phyloP scores from a whole-genome alignment of 1,139 yeast genomes.

The Pichia sp. region DNA sequence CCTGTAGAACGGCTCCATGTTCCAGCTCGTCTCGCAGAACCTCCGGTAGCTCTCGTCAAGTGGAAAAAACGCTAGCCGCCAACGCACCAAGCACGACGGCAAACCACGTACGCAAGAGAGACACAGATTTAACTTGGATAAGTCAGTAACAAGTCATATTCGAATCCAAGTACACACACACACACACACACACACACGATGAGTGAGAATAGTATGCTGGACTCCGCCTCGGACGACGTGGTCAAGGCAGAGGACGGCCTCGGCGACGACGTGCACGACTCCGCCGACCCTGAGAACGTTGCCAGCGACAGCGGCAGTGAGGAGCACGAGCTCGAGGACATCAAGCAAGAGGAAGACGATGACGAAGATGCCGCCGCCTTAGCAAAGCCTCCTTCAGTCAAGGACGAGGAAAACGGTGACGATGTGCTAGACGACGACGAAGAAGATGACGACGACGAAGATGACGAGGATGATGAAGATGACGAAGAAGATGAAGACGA shows the following conservation, averaged over 20 bases:
- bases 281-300: neutral
- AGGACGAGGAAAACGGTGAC: conserved; percentile 25
- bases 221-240: neutral
- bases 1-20: neutral
- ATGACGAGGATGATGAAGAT: conserved; percentile 63
- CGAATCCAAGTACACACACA: too few species aligned
- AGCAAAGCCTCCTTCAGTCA: neutral
- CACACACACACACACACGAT: neutral
- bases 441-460: conserved; percentile 42
- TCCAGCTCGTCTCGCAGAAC: neutral
- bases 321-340: conserved; percentile 2
- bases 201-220: neutral
- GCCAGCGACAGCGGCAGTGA: neutral
- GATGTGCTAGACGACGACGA: conserved; percentile 23
- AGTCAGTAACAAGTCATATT: too few species aligned
- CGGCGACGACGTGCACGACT: conserved; percentile 1
- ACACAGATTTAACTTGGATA: too few species aligned
- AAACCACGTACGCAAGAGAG: too few species aligned
- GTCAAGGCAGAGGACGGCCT: neutral
- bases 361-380: neutral
- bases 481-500: conserved; percentile 54
- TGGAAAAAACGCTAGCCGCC: too few species aligned
- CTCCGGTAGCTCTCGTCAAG: neutral
- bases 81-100: too few species aligned
- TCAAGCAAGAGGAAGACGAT: conserved; percentile 12